phyloP scores from a whole-genome alignment of 345 rosid genomes.

The Nasturtium officinale region DNA sequence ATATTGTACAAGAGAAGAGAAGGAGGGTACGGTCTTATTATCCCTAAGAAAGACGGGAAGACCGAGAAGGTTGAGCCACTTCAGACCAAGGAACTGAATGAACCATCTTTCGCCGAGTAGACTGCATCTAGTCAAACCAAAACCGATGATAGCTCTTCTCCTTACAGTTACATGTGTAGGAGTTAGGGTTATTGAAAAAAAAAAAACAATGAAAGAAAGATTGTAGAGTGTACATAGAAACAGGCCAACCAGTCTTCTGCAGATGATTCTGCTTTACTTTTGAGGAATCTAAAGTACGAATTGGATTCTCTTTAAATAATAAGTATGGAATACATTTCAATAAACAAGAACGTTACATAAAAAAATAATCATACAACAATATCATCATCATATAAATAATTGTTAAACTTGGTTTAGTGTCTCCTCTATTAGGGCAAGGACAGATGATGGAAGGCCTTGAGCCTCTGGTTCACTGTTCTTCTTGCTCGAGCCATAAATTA shows the following conservation, averaged over 20 bases:
- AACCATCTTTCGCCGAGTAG: conserved; percentile 58
- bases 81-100: conserved; percentile 55
- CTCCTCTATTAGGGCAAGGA: background rate
- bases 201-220: conserved; percentile 10
- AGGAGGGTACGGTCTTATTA: conserved; percentile 89
- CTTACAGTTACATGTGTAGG: conserved; percentile 7
- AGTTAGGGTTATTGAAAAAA: conserved; percentile 25
- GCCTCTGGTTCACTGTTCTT: conserved; percentile 29
- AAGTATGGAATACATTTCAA: conserved; percentile 11
- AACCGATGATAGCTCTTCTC: conserved; percentile 7
- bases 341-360: conserved; percentile 26
- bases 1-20: conserved; percentile 80
- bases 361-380: conserved; percentile 29
- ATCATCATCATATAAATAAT: conserved; percentile 30
- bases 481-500: conserved; percentile 41
- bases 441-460: background rate
- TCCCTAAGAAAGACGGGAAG: conserved; percentile 70
- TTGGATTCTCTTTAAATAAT: background rate
- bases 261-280: conserved; percentile 27
- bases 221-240: conserved; percentile 20
- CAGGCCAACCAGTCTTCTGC: background rate
- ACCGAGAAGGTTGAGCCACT: conserved; percentile 65
- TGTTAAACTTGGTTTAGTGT: background rate
- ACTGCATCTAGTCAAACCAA: background rate
- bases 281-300: background rate